Evolutionary conservation across 2,329 filamentous ascomycete genomes (phyloP), one percentile per base, ranked within the genome.

Genomic region (Neonectria hederae): DNA sequence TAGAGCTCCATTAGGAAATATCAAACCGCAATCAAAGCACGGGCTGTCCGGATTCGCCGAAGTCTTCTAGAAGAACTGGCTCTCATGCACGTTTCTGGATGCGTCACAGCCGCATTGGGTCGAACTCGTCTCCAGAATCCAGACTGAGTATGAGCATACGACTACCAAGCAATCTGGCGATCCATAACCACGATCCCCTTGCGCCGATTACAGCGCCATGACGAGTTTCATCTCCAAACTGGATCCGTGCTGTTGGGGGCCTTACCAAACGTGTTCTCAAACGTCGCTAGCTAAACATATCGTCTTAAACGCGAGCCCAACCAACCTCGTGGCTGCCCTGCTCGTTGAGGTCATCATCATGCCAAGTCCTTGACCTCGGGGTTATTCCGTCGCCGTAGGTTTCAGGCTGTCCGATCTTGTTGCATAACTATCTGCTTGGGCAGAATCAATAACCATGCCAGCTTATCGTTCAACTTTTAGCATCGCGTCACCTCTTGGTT

Each of bases 11-110:
- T 19, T 48, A 43, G 26, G 45, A 59, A 32, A 32, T 10, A n/a
- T n/a, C n/a, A n/a, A n/a, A n/a, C n/a, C n/a, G 14, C 19, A 59
- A 54, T 63, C 60, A 58, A 63, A 58, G 60, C 60, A 58, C 60
- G 54, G 54, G 42, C n/a, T n/a, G 28, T 49, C 62, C 68, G 68
- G 68, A 65, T 46, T 62, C 57, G 40, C 68, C 68, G 68, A 70
- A 52, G 43, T 32, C 43, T 69, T 70, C 59, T 38, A 70, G 68
- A 70, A 65, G 42, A n/a, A 48, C 24, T 55, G 55, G 54, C 38
- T 46, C 59, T 35, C 53, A 17, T 9, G 28, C 40, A 21, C 40
- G 32, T 19, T 55, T 51, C 28, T 52, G n/a, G 21, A 32, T 32
- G 13, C 32, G 19, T n/a, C 32, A 46, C 28, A 14, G 48, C 28